Conservation (phyloP, 495 filamentous ascomycete genomes). For the Penicillium diatomitis region DNA sequence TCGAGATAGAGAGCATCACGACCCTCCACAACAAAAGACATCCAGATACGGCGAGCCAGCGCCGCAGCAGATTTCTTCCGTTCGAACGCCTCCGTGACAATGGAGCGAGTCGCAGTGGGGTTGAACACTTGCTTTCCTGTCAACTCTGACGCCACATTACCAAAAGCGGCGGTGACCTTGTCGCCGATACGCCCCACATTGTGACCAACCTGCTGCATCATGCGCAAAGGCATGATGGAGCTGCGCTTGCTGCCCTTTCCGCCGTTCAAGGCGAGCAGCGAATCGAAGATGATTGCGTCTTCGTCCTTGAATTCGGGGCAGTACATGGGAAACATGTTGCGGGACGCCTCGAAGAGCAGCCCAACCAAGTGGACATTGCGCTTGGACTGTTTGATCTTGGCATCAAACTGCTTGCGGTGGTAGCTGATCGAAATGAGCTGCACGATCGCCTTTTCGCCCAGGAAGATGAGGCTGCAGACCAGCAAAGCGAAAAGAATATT, state of each 20-base stretch:
- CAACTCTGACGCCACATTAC: slow-evolving; percentile 89
- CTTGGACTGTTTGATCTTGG: slow-evolving; percentile 82
- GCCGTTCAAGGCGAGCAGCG: slow-evolving; percentile 38
- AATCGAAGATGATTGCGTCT: slow-evolving; percentile 81
- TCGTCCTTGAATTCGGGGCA: slow-evolving; percentile 85
- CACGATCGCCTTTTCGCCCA: slow-evolving; percentile 74
- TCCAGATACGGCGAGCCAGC: slow-evolving; percentile 86
- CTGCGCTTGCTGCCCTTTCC: slow-evolving; percentile 32
- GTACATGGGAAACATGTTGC: slow-evolving; percentile 80
- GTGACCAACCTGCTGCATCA: slow-evolving; percentile 45
- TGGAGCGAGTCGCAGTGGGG: slow-evolving; percentile 74
- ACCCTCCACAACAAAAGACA: slow-evolving; percentile 93
- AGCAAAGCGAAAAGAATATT: slow-evolving; percentile 67
- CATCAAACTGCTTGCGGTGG: slow-evolving; percentile 86
- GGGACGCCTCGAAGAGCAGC: slow-evolving; percentile 80
- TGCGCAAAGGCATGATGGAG: slow-evolving; percentile 62
- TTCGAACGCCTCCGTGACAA: slow-evolving; percentile 82
- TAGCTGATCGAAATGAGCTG: slow-evolving; percentile 93
- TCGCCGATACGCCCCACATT: slow-evolving; percentile 77
- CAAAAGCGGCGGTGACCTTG: slow-evolving; percentile 84
- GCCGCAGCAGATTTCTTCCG: slow-evolving; percentile 76
- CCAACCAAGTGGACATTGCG: slow-evolving; percentile 69
- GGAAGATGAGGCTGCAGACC: slow-evolving; percentile 66
- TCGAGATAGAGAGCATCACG: slow-evolving; percentile 68
- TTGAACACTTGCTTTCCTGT: slow-evolving; percentile 94